Base-by-base conservation (phyloP, 768 basidiomycete genomes). In the Rhodotorula diobovata region DNA sequence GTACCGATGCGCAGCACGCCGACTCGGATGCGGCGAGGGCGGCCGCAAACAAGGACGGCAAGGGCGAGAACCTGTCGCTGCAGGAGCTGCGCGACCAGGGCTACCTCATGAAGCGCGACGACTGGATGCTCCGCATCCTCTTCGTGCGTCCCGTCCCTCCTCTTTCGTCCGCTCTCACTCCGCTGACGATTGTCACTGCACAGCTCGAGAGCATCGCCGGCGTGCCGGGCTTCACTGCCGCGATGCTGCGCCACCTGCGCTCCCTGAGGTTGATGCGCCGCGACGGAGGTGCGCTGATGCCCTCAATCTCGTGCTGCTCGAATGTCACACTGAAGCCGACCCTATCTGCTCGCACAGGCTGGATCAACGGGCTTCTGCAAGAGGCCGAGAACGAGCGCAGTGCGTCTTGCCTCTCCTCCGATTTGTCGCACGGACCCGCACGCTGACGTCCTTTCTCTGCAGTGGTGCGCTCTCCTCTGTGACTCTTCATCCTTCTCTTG, bases 321-420 rank as follows among this genome's bases (percentile, higher is more conserved):
- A 8, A 25, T 23, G 4, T 10, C 46, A 4, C 86, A 92, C 34
- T 8, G 34, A 23, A 12, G 2, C 53, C 34, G 53, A 54, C 18
- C 53, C 32, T 54, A 5, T 6, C 6, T 25, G 4, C 28, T 0
- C 5, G 10, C 35, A 39, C 43, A 37, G 86, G 48, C 93, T 74
- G 66, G 63, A 74, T 74, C 57, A 58, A 46, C 11, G 51, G 57
- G 3, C 32, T 71, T 0, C 53, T 96, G 28, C 89, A 93, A 79
- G 95, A 96, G 82, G 93, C 93, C 21, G 93, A 98, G 79, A 98
- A 98, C 79, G 95, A 99, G 82, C 84, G 95, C 46, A 95, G 96
- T 71, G 18, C n/a, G 56, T 57, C 30, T 39, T n/a, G 15, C n/a
- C 37, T 20, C 4, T 91, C 93, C 11, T 28, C 25, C 37, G 11